Evolutionary conservation across 106 monocot genomes (phyloP).

Genomic region (Triglochin maritima): DNA sequence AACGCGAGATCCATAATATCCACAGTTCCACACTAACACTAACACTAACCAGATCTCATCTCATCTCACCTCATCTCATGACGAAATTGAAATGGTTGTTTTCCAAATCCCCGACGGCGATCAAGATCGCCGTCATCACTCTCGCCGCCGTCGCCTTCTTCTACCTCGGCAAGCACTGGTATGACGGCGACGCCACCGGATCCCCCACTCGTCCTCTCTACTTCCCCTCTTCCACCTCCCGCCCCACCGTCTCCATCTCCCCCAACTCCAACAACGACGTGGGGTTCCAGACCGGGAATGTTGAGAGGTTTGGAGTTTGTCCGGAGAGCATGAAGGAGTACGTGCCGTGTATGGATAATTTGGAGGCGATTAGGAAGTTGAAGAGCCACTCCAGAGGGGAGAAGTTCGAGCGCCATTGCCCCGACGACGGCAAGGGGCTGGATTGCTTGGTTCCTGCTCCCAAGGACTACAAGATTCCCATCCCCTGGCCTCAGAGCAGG

Average conservation of each 20-base stretch:
- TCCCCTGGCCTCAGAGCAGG: conserved; percentile 82
- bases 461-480: conserved; percentile 56
- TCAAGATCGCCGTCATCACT: conserved; percentile 14
- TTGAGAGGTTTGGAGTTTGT: conserved; percentile 48
- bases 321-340: conserved; percentile 57
- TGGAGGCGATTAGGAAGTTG: conserved; percentile 49
- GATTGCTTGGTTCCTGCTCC: conserved; percentile 68
- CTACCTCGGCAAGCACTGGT: conserved; percentile 56
- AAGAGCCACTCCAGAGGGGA: conserved; percentile 62
- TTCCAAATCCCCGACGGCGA: no score
- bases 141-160: conserved; percentile 42
- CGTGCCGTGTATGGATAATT: conserved; percentile 89
- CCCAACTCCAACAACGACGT: conserved; percentile 15
- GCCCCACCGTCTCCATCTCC: conserved; percentile 5
- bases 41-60: no score
- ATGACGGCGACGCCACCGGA: conserved; percentile 16
- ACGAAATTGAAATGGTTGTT: no score
- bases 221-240: conserved; percentile 11
- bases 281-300: conserved; percentile 8
- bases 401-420: conserved; percentile 76
- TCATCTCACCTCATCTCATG: no score
- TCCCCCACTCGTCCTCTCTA: conserved; percentile 16
- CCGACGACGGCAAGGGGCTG: conserved; percentile 28
- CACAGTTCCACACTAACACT: no score
- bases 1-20: no score